Conservation (phyloP, 2,329 filamentous ascomycete genomes). For the Nothophaeocryptopus gaeumannii region DNA sequence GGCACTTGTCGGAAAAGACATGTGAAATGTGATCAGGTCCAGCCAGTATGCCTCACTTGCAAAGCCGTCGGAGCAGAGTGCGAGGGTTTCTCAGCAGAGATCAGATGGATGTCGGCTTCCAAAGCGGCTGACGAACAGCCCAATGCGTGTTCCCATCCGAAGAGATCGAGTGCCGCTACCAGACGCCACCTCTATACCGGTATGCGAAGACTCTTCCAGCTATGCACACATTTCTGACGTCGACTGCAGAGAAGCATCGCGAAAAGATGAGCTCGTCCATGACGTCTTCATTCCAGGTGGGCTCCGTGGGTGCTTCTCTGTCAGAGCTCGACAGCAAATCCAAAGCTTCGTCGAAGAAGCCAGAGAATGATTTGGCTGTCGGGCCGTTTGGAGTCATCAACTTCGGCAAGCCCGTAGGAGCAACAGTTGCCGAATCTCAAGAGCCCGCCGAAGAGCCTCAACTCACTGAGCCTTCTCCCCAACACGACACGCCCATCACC, state of each 20-base stretch:
- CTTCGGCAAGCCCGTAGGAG: background rate
- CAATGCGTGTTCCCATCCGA: background rate
- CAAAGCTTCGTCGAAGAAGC: background rate
- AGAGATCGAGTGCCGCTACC: background rate
- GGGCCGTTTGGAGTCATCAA: slow-evolving; percentile 11
- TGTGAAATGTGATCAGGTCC: slow-evolving; percentile 6
- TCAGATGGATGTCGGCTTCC: background rate
- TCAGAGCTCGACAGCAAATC: slow-evolving; percentile 8
- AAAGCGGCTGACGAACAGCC: background rate
- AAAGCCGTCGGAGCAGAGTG: slow-evolving; percentile 4
- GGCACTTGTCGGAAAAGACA: slow-evolving; percentile 1
- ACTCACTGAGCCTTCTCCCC: background rate
- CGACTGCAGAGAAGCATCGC: slow-evolving; percentile 2
- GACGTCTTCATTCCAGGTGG: background rate
- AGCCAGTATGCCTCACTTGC: slow-evolving; percentile 4
- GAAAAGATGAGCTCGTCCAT: slow-evolving; percentile 7
- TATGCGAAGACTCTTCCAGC: background rate
- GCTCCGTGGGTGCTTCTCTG: slow-evolving; percentile 6
- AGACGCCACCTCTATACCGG: slow-evolving; percentile 2
- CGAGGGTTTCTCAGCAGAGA: slow-evolving; percentile 6
- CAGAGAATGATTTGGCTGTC: slow-evolving; percentile 1
- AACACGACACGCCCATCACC: slow-evolving; percentile 1
- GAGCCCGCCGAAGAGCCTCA: background rate
- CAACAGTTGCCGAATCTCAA: background rate
- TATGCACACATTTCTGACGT: background rate